Conservation (phyloP, 2,329 filamentous ascomycete genomes). For the Trichoderma koningii region DNA sequence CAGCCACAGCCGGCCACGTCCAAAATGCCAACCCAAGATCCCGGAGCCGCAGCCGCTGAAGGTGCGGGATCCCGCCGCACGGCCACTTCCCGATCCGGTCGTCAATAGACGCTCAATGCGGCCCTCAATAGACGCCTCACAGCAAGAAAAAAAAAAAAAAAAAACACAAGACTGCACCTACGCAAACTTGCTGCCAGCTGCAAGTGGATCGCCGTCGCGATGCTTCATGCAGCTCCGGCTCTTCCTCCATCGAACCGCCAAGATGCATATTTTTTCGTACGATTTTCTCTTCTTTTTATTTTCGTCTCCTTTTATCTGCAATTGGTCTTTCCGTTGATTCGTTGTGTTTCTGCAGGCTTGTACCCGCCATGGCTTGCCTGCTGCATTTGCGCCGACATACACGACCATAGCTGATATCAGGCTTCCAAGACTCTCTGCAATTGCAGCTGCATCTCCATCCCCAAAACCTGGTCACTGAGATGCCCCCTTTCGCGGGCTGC, state of each 20-base stretch:
- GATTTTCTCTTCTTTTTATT: background rate
- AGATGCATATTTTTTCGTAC: too few relatives aligned
- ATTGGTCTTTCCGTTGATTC: too few relatives aligned
- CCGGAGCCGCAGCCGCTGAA: conserved; percentile 18
- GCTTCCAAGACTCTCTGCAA: too few relatives aligned
- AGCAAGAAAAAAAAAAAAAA: background rate
- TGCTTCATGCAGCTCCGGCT: background rate
- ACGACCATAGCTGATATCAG: too few relatives aligned
- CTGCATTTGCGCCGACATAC: background rate
- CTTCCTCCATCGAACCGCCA: background rate
- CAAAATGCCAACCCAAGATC: background rate
- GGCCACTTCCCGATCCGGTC: conserved; percentile 37
- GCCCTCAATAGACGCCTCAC: conserved; percentile 36
- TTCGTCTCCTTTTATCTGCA: background rate
- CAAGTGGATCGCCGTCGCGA: conserved; percentile 2
- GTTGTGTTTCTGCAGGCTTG: background rate
- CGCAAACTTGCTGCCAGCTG: conserved; percentile 14
- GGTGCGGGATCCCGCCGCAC: conserved; percentile 12
- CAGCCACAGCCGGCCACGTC: background rate
- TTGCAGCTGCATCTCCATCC: background rate
- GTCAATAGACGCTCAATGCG: conserved; percentile 38
- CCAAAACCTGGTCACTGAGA: background rate
- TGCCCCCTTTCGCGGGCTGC: background rate
- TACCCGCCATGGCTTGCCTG: background rate
- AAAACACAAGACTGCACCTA: background rate